Conservation (phyloP, 345 rosid species). For the Eucalyptus erythrocorys region DNA sequence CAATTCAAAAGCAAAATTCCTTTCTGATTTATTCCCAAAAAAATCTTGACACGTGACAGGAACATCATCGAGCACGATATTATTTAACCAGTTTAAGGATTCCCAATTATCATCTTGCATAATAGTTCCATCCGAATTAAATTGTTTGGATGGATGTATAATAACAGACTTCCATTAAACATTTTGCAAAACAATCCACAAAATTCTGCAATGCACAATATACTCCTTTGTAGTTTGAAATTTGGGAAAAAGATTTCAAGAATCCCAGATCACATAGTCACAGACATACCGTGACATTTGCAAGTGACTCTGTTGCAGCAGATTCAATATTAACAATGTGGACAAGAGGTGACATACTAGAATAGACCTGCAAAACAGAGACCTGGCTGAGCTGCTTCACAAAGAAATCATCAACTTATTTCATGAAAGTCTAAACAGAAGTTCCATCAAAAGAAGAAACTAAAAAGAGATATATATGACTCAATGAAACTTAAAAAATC, state of each 20-base stretch:
- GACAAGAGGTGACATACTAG: slow-evolving; percentile 46
- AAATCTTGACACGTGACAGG: not conserved
- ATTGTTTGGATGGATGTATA: not conserved
- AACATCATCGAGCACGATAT: not conserved
- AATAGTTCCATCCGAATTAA: not conserved
- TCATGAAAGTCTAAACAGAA: not conserved
- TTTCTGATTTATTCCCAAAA: not conserved
- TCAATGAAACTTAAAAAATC: not conserved
- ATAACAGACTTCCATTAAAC: not conserved
- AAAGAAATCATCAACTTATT: not conserved
- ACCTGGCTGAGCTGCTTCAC: not conserved
- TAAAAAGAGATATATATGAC: not conserved
- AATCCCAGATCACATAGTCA: not conserved
- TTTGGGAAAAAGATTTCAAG: not conserved
- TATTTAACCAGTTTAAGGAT: not conserved
- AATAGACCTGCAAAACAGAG: slow-evolving; percentile 43
- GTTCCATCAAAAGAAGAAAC: not conserved
- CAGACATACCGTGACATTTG: slow-evolving; percentile 42
- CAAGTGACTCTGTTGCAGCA: slow-evolving; percentile 34
- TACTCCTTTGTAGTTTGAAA: not conserved
- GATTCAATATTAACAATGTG: slow-evolving; percentile 50
- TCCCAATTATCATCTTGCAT: not conserved
- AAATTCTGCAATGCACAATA: not conserved
- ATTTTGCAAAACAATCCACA: not conserved
- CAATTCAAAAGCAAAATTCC: not conserved